These are phyloP conservation scores for Cercospora beticola DNA, from an alignment of 2,329 filamentous ascomycete genomes.

Conservation along the genomic window DNA sequence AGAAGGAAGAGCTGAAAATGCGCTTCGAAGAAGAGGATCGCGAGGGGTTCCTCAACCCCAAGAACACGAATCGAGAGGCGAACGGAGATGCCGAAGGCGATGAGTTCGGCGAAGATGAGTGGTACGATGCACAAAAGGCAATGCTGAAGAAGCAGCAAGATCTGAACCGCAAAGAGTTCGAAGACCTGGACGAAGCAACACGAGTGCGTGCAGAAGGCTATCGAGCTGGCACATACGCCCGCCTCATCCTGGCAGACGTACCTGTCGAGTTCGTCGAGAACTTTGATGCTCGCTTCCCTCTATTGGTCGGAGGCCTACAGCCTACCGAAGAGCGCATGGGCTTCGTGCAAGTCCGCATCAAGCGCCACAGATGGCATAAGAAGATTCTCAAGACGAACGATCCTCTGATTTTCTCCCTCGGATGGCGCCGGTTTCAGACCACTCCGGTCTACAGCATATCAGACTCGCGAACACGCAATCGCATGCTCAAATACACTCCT, in stretches of 20 bases:
- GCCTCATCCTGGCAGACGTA: conserved; percentile 83
- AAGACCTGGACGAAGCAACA: conserved; percentile 79
- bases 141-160: conserved; percentile 91
- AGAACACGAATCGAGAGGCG: conserved; percentile 71
- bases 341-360: conserved; percentile 92
- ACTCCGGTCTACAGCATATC: conserved; percentile 92
- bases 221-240: conserved; percentile 88
- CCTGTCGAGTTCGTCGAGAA: conserved; percentile 83
- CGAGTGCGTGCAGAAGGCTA: conserved; percentile 83
- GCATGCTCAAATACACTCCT: conserved; percentile 98
- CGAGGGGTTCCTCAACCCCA: conserved; percentile 92
- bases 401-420: conserved; percentile 92
- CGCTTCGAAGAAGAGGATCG: conserved; percentile 97
- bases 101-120: conserved; percentile 95
- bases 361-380: conserved; percentile 98
- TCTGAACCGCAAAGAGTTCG: conserved; percentile 94
- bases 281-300: conserved; percentile 78
- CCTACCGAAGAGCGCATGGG: conserved; percentile 94
- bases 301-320: conserved; percentile 87
- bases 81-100: conserved; percentile 62
- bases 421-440: conserved; percentile 93
- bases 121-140: conserved; percentile 97
- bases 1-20: conserved; percentile 91
- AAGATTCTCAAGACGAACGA: conserved; percentile 98
- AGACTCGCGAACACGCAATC: conserved; percentile 87